Conservation (phyloP, 768 basidiomycete genomes). For the Glaciozyma antarctica region DNA sequence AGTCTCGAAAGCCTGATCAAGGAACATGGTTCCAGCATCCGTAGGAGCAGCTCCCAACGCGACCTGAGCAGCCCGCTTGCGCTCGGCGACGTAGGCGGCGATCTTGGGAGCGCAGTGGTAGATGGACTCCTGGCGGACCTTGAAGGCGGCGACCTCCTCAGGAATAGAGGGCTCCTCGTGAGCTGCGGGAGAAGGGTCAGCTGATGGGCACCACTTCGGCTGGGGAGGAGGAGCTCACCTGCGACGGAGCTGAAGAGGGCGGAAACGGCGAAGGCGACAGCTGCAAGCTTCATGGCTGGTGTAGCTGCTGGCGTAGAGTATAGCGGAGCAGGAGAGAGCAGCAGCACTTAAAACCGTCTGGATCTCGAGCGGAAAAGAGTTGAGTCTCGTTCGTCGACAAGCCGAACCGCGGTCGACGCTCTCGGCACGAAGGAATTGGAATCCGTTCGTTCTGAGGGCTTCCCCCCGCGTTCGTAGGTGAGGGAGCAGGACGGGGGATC, state of each 20-base stretch:
- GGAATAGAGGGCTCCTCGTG: constrained; percentile 24
- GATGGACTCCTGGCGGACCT: constrained; percentile 25
- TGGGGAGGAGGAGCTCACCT: neutral
- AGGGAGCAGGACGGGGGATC: too few species aligned
- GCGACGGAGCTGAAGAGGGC: neutral
- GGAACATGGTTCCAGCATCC: constrained; percentile 29
- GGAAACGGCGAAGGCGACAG: neutral
- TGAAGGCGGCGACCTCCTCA: constrained; percentile 29
- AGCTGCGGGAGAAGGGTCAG: neutral
- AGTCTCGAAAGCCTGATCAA: constrained; percentile 31
- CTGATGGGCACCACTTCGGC: neutral
- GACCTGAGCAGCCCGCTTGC: constrained; percentile 16
- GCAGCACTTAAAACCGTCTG: too few species aligned
- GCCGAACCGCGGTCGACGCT: too few species aligned
- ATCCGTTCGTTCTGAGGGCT: too few species aligned
- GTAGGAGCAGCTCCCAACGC: constrained; percentile 17
- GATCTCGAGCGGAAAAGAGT: too few species aligned
- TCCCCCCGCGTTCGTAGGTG: too few species aligned
- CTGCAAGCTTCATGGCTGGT: neutral
- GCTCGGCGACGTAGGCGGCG: constrained; percentile 20
- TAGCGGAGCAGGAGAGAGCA: too few species aligned
- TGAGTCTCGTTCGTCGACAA: too few species aligned
- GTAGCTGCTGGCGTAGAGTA: too few species aligned
- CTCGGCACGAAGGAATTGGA: too few species aligned
- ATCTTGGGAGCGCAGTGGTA: constrained; percentile 36